Base-by-base conservation (phyloP, 129 eudicot genomes). In the Centrapalus pauciflorus region DNA sequence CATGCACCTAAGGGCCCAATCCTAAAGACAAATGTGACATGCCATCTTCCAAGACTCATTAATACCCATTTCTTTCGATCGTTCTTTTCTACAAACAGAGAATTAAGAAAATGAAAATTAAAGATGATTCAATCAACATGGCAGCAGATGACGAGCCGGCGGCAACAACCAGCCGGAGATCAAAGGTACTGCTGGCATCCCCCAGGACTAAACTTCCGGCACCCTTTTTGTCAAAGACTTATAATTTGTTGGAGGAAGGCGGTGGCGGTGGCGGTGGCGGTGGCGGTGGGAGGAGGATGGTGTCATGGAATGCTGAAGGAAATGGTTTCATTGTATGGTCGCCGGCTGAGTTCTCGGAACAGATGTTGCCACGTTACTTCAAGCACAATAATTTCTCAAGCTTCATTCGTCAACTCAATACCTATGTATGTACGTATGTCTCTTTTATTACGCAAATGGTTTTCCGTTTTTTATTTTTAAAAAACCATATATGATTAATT, bases 371-470 rank as follows among this genome's bases (percentile, higher is more conserved):
- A 4, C 75, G 71, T 11, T 83, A 83, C 49, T 83, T 83, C 71
- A 83, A 83, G 79, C 88, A 83, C 57, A 83, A 76, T 33, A 83
- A 83, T 23, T 83, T 83, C 72, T 79, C 88, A 1, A 83, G 88
- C 73, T 83, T 83, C 70, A 68, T 83, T 67, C 81, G 88, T 4
- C 88, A 83, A 60, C 84, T 83, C 58, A 83, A 83, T 54, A 83
- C 88, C 9, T 83, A 83, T 79, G 88, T 83, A n/a, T 60, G 82
- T 72, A 7, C 43, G 16, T 33, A 23, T 45, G 40, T 14, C 50
- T 35, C 28, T 61, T 21, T 16, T 21, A 11, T 4, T 61, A 2
- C 33, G 10, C 19, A 6, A 48, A 11, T 2, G 19, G 13, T 50
- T 64, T 64, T n/a, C 25, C 14, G 35, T 43, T 27, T 26, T 29